phyloP scores from a whole-genome alignment of 768 basidiomycete species.

The Calvatia gigantea region DNA sequence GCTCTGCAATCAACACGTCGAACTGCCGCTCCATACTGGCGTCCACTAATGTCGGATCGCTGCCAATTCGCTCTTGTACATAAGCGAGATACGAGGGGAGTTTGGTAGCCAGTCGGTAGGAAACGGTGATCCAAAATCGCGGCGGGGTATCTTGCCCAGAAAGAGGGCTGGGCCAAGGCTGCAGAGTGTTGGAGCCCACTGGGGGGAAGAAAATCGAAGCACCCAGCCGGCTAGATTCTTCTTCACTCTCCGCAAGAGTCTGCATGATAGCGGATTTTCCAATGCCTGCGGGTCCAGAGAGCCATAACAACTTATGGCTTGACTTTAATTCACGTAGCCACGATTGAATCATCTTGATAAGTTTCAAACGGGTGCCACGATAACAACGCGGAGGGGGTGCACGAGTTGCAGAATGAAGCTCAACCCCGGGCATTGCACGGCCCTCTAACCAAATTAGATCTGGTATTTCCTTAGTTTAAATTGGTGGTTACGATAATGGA shows the following conservation, averaged over 20 bases:
- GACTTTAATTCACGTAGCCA: background rate
- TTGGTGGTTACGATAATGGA: too few relatives aligned
- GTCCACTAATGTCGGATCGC: background rate
- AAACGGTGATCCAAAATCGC: background rate
- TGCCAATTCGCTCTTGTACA: background rate
- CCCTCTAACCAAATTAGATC: background rate
- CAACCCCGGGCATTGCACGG: background rate
- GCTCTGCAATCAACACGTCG: background rate
- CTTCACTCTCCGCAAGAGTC: background rate
- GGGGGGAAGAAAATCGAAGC: background rate
- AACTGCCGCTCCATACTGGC: background rate
- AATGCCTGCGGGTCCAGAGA: background rate
- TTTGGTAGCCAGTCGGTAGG: background rate
- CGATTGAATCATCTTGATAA: background rate
- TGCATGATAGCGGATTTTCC: slow-evolving; percentile 2
- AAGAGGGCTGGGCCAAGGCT: too few relatives aligned
- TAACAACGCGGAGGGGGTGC: background rate
- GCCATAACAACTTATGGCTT: background rate
- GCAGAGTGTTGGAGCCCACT: too few relatives aligned
- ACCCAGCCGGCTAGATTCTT: background rate
- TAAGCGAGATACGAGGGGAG: background rate
- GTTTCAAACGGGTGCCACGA: background rate
- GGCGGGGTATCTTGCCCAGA: background rate
- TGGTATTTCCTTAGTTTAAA: too few relatives aligned
- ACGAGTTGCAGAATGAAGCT: background rate